Percentiles rank a stretch among this genome's conserved stretches.
Conservation (phyloP, 139 green algal genomes). For the Pycnococcus provasolii region DNA sequence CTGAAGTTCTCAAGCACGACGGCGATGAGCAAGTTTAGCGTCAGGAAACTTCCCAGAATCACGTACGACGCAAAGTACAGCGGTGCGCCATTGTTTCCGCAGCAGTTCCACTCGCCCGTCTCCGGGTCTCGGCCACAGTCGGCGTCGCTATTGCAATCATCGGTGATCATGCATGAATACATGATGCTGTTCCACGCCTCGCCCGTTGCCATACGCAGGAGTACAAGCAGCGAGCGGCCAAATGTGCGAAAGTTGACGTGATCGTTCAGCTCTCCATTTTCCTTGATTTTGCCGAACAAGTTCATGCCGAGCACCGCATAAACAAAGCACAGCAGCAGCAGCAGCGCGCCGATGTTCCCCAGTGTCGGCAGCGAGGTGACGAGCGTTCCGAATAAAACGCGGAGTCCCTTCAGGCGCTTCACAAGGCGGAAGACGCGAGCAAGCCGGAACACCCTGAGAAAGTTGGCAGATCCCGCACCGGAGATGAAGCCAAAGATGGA, state of each 20-base stretch:
- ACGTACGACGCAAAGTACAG: constrained; percentile 30
- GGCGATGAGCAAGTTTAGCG: constrained; percentile 36
- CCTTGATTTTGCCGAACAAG: constrained; percentile 26
- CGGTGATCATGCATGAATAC: constrained; percentile 29
- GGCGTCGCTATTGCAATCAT: not conserved
- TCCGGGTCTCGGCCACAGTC: constrained; percentile 1
- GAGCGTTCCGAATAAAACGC: constrained; percentile 26
- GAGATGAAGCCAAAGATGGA: constrained; percentile 19
- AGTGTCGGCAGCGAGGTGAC: constrained; percentile 23
- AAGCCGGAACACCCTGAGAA: constrained; percentile 23
- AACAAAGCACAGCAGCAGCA: constrained; percentile 31
- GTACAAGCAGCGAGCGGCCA: constrained; percentile 18
- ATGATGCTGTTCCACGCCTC: constrained; percentile 37
- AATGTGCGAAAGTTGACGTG: constrained; percentile 30
- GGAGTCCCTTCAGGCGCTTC: constrained; percentile 13
- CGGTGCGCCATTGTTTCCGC: constrained; percentile 20
- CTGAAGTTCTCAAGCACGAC: constrained; percentile 36
- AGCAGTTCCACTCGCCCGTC: constrained; percentile 19
- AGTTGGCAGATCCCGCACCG: not conserved
- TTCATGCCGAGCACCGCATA: constrained; percentile 30
- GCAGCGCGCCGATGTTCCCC: constrained; percentile 26
- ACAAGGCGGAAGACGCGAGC: constrained; percentile 23
- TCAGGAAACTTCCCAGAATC: constrained; percentile 26
- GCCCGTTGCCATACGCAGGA: constrained; percentile 28
- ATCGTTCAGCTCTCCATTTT: constrained; percentile 13